Evolutionary conservation across 805 yeast species (phyloP), one percentile per base, ranked within the genome.

Genomic region (Candida jianshihensis): DNA sequence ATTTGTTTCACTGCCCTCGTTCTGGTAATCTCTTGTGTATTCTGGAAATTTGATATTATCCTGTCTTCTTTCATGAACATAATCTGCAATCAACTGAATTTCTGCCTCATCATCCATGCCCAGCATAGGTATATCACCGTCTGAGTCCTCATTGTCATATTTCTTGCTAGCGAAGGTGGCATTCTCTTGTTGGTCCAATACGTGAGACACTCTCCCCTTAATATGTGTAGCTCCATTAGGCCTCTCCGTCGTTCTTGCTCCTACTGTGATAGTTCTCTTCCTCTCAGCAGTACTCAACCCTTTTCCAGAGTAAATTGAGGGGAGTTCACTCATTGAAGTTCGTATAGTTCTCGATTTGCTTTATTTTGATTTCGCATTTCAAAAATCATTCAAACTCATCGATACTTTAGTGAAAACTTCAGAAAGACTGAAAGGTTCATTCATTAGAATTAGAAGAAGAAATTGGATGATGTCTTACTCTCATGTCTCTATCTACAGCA

Each of bases 91-190:
- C 19, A 59, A 43, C 25, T 59, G 55, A 3, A 70, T 66, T 36
- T 70, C 75, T 4, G 53, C 53, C 34, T 59, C 61, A 42, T 70
- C 67, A 35, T 71, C 73, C 54, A 70, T 63, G 2, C 69, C 70
- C 16, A 63, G 40, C 78, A 73, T 73, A 26, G 65, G 70, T 4
- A 64, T 57, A 44, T 72, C 78, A n/a, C 58, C 62, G 26, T 57
- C 57, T 0, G 18, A 25, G 16, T 45, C 50, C 6, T 33, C 36
- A 5, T 27, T 16, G 16, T 33, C 35, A 8, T 29, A 34, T 17
- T 20, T 30, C 9, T 20, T 12, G 8, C 13, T 9, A 11, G 19
- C 2, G 12, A 6, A 19, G 8, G 14, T 12, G 11, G 30, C n/a
- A 7, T 18, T n/a, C 11, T n/a, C 12, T 15, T 33, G 17, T 17